Base-by-base conservation (phyloP, 2,329 filamentous ascomycete species). In the Penicillium hordei region DNA sequence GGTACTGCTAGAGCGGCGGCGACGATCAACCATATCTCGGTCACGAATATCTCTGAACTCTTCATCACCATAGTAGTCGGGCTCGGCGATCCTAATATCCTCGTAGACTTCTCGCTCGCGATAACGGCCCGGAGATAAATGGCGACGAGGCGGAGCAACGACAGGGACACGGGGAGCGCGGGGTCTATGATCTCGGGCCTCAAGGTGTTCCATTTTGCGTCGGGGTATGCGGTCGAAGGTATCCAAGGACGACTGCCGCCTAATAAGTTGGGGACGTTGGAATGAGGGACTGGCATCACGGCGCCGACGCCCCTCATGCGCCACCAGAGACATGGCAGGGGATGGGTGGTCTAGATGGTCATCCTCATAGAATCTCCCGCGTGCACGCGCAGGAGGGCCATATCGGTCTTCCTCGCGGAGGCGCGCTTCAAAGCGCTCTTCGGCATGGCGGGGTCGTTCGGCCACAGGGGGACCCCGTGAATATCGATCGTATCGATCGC, bases 201-300 rank as follows among this genome's bases (percentile, higher is more conserved):
- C 68, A 59, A 75, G 70, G 21, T 76, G 69, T 27, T 72, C 70
- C 52, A 82, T 82, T 44, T 83, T 81, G 33, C 82, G 80, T 54
- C 81, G 66, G 1, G 90, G 88, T 29, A 86, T 86, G 48, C 92
- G 87, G 75, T 97, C 93, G 70, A 91, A 96, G 0, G 90, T 96
- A 73, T 96, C 93, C 39, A 96, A 81, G 52, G 91, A 96, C 15
- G 91, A 96, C 73, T 96, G 92, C 43, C 93, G 86, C 57, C 93
- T 85, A 50, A 94, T 70, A 62, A 93, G 82, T 31, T 81, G 81
- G 2, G 91, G 92, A 45, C 89, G 83, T 34, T 82, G 81, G 45
- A 67, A 64, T 23, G 79, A 78, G 43, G 80, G 76, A 53, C 80
- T 76, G 3, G 82, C 83, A 10, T 83, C 82, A 52, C 63, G 61